Evolutionary conservation across 768 basidiomycete species (phyloP).

Genomic region (Russula sp.): DNA sequence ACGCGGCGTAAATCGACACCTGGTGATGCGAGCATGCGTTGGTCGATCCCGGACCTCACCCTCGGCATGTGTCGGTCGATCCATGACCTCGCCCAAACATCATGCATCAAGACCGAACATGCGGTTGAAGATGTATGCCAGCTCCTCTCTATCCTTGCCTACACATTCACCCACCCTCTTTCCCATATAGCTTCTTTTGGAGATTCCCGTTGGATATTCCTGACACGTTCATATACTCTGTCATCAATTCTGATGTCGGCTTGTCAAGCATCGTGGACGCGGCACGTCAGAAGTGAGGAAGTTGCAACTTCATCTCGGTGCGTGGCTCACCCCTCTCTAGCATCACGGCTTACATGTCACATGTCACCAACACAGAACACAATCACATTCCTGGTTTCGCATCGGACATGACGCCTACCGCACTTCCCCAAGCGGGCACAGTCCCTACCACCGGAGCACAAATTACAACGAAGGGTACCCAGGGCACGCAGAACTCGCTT

Average conservation of each 20-base stretch:
- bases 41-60: slow-evolving; percentile 89
- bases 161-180: no score
- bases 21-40: slow-evolving; percentile 78
- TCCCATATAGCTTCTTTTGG: slow-evolving; percentile 66
- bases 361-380: slow-evolving; percentile 57
- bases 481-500: slow-evolving; percentile 62
- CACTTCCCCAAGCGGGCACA: slow-evolving; percentile 39
- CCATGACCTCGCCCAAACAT: no score
- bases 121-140: slow-evolving; percentile 83
- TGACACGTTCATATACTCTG: slow-evolving; percentile 96
- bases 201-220: no score
- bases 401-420: slow-evolving; percentile 85
- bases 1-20: slow-evolving; percentile 69
- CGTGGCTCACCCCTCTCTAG: slow-evolving; percentile 32
- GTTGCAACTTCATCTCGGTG: slow-evolving; percentile 90
- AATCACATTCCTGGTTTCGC: slow-evolving; percentile 96
- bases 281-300: slow-evolving; percentile 93
- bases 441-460: no score
- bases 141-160: neutral
- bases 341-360: neutral
- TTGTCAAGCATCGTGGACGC: slow-evolving; percentile 90
- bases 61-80: no score
- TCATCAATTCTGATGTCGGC: slow-evolving; percentile 87
- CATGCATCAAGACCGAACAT: slow-evolving; percentile 82
- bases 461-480: slow-evolving; percentile 55